These are phyloP conservation scores for Pseudogymnoascus sp. DNA, from an alignment of 2,329 filamentous ascomycete genomes.

Conservation along the genomic window DNA sequence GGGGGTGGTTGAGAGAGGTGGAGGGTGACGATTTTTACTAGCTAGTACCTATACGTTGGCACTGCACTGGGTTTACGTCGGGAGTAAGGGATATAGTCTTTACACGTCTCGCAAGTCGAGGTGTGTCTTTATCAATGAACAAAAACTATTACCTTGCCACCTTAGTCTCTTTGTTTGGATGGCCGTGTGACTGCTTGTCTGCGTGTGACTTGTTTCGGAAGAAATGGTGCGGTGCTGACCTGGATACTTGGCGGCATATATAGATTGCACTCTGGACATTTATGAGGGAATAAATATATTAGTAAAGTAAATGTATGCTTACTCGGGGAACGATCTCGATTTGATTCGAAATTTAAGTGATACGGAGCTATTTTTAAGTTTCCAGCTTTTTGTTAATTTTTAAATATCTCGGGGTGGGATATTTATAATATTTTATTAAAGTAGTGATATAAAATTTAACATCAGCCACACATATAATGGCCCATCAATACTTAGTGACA, in stretches of 20 bases:
- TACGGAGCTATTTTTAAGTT: neutral
- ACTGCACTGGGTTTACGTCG: conserved; percentile 3
- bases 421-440: neutral
- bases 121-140: neutral
- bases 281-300: neutral
- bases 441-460: neutral
- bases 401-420: neutral
- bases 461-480: neutral
- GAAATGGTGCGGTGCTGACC: neutral
- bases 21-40: neutral
- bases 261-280: neutral
- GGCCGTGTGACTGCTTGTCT: neutral
- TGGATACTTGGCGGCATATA: conserved; percentile 2
- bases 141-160: neutral
- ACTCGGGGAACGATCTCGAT: neutral
- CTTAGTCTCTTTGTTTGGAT: neutral
- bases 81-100: neutral
- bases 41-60: neutral
- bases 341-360: neutral
- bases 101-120: neutral
- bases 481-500: neutral
- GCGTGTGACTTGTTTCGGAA: neutral
- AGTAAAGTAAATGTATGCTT: neutral
- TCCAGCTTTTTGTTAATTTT: neutral
- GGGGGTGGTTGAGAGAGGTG: neutral